Base-by-base conservation (phyloP, 129 eudicot genomes). In the Pittosporum tobira region DNA sequence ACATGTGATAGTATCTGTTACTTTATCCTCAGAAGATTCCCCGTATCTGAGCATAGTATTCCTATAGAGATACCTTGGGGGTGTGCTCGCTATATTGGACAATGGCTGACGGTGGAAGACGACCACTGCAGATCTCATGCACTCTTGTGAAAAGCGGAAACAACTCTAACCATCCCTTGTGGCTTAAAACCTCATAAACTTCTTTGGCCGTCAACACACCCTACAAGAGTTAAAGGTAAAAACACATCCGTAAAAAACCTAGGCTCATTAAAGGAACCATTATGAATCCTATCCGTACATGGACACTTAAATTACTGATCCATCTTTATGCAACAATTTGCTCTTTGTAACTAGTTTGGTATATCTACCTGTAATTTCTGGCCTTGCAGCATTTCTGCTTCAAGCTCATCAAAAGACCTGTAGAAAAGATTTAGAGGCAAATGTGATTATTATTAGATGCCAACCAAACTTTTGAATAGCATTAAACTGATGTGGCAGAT, bases 351-450 rank as follows among this genome's bases (percentile, higher is more conserved):
- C 18, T 45, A 36, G 10, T 48, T 68, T 34, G 9, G 2, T n/a
- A 23, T 28, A 26, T 23, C 28, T 80, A 87, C 99, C 96, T 93
- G 99, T 67, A 93, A 63, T 67, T 93, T 93, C 72, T 93, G 99
- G 59, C 99, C 99, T 72, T 93, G 88, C 78, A 93, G 65, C 91
- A 93, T 87, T 76, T 93, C 96, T 16, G 91, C 96, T 79, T 93
- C 99, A 74, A 93, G 99, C 70, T 87, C 94, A 68, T 93, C 96
- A 51, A 93, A 93, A 27, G 99, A 79, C 75, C 96, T 87, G 66
- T 59, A 72, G 34, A 63, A 28, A 47, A 56, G 28, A 38, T 15
- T 26, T 28, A 44, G 53, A 44, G 31, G 37, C 73, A 44, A 57
- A 51, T 10, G 62, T 6, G 48, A 57, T 67, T 4, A 72, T 40